Conservation (phyloP, 2,329 filamentous ascomycete genomes). For the Lomentospora prolificans region DNA sequence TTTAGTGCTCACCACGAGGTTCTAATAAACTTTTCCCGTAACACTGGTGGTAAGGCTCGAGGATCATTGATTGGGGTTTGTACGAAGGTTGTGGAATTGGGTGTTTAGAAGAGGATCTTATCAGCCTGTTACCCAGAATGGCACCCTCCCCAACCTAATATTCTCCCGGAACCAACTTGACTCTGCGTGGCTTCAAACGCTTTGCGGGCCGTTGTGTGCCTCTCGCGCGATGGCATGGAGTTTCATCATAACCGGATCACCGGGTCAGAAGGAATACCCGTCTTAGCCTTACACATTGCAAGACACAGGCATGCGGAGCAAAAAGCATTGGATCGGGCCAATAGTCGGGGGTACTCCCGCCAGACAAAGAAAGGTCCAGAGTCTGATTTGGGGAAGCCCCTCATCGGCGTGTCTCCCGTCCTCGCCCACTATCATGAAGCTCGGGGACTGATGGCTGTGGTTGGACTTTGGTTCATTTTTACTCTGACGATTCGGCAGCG, state of each 20-base stretch:
- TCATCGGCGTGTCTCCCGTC: too few species aligned
- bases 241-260: not conserved
- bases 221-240: not conserved
- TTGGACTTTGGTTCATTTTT: too few species aligned
- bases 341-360: not conserved
- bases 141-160: not conserved
- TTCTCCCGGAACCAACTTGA: not conserved
- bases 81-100: not conserved
- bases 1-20: too few species aligned
- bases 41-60: not conserved
- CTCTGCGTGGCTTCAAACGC: not conserved
- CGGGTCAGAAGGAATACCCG: constrained; percentile 1
- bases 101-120: not conserved
- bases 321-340: not conserved
- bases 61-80: not conserved
- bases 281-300: not conserved
- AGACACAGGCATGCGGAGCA: not conserved
- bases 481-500: too few species aligned
- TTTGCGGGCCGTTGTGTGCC: not conserved
- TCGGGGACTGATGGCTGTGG: too few species aligned
- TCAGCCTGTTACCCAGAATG: constrained; percentile 1
- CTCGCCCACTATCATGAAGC: too few species aligned
- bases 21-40: not conserved
- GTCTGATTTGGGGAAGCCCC: too few species aligned
- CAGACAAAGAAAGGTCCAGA: too few species aligned